phyloP scores from a whole-genome alignment of 129 eudicot species.

The Deinandra increscens region DNA sequence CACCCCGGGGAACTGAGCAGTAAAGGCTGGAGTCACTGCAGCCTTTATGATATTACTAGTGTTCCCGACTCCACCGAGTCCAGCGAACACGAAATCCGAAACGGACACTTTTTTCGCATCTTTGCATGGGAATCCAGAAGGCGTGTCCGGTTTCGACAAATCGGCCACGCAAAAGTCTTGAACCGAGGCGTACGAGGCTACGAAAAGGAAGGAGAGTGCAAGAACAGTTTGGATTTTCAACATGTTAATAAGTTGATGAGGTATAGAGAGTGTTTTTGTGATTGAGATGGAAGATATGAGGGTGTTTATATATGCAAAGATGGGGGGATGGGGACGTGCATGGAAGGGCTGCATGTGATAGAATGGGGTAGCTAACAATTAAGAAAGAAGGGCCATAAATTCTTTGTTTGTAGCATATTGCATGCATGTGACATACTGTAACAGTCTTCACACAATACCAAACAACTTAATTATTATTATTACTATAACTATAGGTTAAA shows the following conservation, averaged over 20 bases:
- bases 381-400: constrained; percentile 33
- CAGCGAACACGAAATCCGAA: constrained; percentile 60
- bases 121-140: constrained; percentile 86
- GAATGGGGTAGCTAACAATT: constrained; percentile 20
- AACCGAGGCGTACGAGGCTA: constrained; percentile 53
- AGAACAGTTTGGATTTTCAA: constrained; percentile 34
- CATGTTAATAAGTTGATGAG: constrained; percentile 29
- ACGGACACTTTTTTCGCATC: constrained; percentile 41
- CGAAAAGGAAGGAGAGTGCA: constrained; percentile 41
- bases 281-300: constrained; percentile 16
- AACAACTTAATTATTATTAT: too few species aligned
- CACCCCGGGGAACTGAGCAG: constrained; percentile 66
- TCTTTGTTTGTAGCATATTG: constrained; percentile 31
- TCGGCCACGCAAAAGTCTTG: constrained; percentile 90
- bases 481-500: too few species aligned
- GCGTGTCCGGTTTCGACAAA: constrained; percentile 39
- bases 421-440: constrained; percentile 40
- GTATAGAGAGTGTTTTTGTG: not conserved
- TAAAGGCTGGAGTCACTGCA: constrained; percentile 89
- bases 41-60: constrained; percentile 71
- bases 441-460: constrained; percentile 20
- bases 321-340: constrained; percentile 50
- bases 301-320: constrained; percentile 39
- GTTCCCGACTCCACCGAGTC: constrained; percentile 65
- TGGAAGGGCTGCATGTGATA: constrained; percentile 35